phyloP scores from a whole-genome alignment of 1,284 basidiomycete species.

The Ceratobasidium sp. region DNA sequence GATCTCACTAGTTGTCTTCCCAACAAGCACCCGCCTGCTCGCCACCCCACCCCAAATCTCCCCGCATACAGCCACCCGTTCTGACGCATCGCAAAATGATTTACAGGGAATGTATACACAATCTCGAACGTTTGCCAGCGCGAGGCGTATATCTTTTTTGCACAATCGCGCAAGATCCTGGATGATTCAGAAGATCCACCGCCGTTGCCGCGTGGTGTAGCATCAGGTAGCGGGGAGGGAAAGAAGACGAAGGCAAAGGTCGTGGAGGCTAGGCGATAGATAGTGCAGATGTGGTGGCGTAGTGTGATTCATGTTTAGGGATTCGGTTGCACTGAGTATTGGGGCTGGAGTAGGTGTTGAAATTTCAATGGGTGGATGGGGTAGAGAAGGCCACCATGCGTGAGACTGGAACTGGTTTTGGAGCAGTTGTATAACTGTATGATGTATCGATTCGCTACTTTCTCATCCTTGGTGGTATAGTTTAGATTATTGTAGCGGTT shows the following conservation, averaged over 20 bases:
- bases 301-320: too few relatives aligned
- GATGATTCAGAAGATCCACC: constrained; percentile 54
- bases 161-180: constrained; percentile 83
- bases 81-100: not conserved
- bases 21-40: not conserved
- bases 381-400: too few relatives aligned
- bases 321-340: too few relatives aligned
- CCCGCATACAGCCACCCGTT: not conserved
- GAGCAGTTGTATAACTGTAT: too few relatives aligned
- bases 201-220: constrained; percentile 2
- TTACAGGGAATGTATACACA: constrained; percentile 84
- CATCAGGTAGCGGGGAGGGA: not conserved
- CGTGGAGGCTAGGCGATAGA: not conserved
- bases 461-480: too few relatives aligned
- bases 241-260: constrained; percentile 13
- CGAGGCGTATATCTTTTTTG: constrained; percentile 88
- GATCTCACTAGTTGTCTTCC: too few relatives aligned
- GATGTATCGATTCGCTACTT: too few relatives aligned
- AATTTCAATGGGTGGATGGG: too few relatives aligned
- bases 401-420: too few relatives aligned
- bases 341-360: too few relatives aligned
- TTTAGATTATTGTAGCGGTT: too few relatives aligned
- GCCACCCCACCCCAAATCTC: not conserved
- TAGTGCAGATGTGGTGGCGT: too few relatives aligned
- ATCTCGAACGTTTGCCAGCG: constrained; percentile 88